Conservation (phyloP, 768 basidiomycete genomes). For the Macrolepiota albuminosa region DNA sequence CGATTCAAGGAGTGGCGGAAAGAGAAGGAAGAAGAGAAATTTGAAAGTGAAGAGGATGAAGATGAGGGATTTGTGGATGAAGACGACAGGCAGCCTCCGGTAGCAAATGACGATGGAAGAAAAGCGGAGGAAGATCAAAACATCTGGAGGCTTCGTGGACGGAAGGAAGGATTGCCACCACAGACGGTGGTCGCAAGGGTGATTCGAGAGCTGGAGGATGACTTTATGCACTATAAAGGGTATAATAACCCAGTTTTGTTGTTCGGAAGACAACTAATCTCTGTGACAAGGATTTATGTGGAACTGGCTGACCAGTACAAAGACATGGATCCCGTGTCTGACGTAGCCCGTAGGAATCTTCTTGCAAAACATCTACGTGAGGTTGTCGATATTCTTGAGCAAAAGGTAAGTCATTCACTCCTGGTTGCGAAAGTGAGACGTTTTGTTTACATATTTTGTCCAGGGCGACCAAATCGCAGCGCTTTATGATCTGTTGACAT, state of each 20-base stretch:
- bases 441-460: conserved; percentile 3
- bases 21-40: not conserved
- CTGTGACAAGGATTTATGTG: conserved; percentile 68
- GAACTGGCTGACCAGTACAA: conserved; percentile 94
- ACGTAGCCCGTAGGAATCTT: conserved; percentile 77
- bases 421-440: not conserved
- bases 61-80: conserved; percentile 48
- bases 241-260: conserved; percentile 32
- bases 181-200: conserved; percentile 86
- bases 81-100: conserved; percentile 5
- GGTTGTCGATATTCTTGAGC: conserved; percentile 88
- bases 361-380: conserved; percentile 86
- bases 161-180: conserved; percentile 55
- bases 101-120: conserved; percentile 23
- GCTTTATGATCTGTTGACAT: conserved; percentile 77
- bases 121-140: conserved; percentile 24
- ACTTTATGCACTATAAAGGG: conserved; percentile 94
- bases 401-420: conserved; percentile 53
- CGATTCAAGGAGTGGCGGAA: conserved; percentile 13
- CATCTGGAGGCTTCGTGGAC: conserved; percentile 26
- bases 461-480: conserved; percentile 95
- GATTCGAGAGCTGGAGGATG: conserved; percentile 86
- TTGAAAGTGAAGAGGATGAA: conserved; percentile 23
- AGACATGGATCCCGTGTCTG: conserved; percentile 77
- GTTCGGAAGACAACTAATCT: conserved; percentile 4